Conservation (phyloP, 331 rosid species). For the Phaseolus coccineus region DNA sequence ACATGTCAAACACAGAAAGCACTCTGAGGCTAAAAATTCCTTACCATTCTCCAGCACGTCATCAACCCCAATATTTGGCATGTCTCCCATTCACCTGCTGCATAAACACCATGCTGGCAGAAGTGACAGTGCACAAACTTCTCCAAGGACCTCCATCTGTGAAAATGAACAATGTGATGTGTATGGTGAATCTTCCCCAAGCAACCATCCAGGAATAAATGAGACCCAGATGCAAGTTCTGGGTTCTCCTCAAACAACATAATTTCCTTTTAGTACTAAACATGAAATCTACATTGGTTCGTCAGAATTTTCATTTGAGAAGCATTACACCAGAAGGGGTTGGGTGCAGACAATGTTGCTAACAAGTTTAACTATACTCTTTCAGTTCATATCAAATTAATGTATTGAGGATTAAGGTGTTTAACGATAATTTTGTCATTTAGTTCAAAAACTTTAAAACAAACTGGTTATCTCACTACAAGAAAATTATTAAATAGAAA, state of each 20-base stretch:
- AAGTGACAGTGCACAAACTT: slow-evolving; percentile 43
- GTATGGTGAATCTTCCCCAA: slow-evolving; percentile 53
- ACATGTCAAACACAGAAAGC: slow-evolving; percentile 44
- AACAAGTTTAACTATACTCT: no score
- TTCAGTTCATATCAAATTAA: no score
- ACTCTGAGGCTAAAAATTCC: slow-evolving; percentile 12
- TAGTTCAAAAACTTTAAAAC: no score
- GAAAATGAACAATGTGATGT: slow-evolving; percentile 51
- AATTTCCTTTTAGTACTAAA: slow-evolving; percentile 32
- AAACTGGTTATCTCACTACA: no score
- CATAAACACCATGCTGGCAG: slow-evolving; percentile 43
- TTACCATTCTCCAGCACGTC: slow-evolving; percentile 67
- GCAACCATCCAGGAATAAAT: slow-evolving; percentile 19
- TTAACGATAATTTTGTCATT: no score
- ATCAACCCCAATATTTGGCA: slow-evolving; percentile 57
- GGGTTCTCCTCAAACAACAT: slow-evolving; percentile 26
- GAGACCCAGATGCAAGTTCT: slow-evolving; percentile 31
- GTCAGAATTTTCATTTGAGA: slow-evolving; percentile 53
- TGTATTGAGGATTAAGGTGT: no score
- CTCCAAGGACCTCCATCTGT: slow-evolving; percentile 50
- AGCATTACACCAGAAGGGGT: not conserved
- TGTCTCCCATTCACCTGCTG: slow-evolving; percentile 73
- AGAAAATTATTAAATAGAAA: no score
- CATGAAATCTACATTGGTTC: slow-evolving; percentile 46
- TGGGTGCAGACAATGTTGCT: not conserved